These are phyloP conservation scores for Xanthoconium purpureum DNA, from an alignment of 768 basidiomycete species.

Conservation along the genomic window DNA sequence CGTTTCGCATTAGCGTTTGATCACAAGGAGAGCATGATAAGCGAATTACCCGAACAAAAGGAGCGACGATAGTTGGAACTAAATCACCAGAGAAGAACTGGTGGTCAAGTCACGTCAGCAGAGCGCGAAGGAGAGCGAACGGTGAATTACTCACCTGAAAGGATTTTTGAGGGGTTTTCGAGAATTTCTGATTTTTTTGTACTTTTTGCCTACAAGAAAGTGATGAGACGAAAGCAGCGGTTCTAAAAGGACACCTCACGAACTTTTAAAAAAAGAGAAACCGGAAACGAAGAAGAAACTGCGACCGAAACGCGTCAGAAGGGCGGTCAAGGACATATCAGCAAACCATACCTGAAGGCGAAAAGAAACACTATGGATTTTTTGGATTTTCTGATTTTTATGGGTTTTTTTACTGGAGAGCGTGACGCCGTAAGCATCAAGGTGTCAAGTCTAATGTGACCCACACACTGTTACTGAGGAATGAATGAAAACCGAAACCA, in stretches of 20 bases:
- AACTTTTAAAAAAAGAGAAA: not conserved
- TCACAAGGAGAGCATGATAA: not conserved
- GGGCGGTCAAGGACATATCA: not conserved
- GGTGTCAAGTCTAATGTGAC: not conserved
- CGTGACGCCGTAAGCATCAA: not conserved
- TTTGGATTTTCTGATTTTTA: not conserved
- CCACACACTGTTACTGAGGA: not conserved
- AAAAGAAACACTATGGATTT: not conserved
- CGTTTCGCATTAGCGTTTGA: not conserved
- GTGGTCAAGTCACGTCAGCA: not conserved
- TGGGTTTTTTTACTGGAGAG: not conserved
- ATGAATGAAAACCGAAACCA: not conserved
- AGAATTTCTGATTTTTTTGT: not conserved
- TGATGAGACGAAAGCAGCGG: too few relatives aligned
- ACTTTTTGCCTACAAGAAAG: not conserved
- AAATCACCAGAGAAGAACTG: not conserved
- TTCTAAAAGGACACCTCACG: too few relatives aligned
- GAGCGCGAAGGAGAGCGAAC: not conserved
- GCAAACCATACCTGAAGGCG: not conserved
- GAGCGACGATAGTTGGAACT: not conserved
- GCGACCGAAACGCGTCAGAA: not conserved
- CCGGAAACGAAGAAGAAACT: not conserved
- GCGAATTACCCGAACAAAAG: not conserved
- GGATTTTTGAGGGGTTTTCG: not conserved
- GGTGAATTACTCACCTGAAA: not conserved